Base-by-base conservation (phyloP, 768 basidiomycete genomes). In the Calocybe indica region DNA sequence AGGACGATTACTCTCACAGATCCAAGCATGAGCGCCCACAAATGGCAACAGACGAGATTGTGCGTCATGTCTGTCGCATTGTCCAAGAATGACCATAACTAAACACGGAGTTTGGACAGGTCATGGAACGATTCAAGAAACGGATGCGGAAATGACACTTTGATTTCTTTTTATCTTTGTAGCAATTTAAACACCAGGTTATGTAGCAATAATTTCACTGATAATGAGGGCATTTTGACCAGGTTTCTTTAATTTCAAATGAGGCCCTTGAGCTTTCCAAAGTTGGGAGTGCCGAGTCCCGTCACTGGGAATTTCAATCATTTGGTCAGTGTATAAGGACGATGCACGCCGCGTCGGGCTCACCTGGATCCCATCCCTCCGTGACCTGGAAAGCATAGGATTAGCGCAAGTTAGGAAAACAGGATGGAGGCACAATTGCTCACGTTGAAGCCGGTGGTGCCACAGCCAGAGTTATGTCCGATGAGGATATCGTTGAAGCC, bases 91-190 rank as follows among this genome's bases (percentile, higher is more conserved):
- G 28, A 22, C 30, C 15, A 6, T 43, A 28, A 14, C 10, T 38
- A 49, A 14, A 51, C 47, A 34, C 37, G 29, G 40, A 10, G 29
- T 36, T 14, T 43, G 31, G 33, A 36, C 53, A 91, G 88, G 89
- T 90, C 46, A 89, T 93, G 89, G 92, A 95, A 65, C 82, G 95
- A 31, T 98, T 97, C 76, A 97, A 95, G 76, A 96, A 98, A 69
- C 74, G 93, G 49, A 91, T 92, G 88, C 80, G 86, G 36, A 87
- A 85, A 62, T 89, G 68, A 68, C 50, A 40, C 28, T 22, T 45
- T 36, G 22, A 11, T 35, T 2, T 29, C 8, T 28, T 38, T 30
- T 41, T n/a, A 42, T 8, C 29, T 36, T 42, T 34, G 45, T 39
- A 37, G 7, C 10, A 41, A 41, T 41, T 11, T 41, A 41, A 22